phyloP scores from a whole-genome alignment of 768 basidiomycete species.

The Leccinum rimulosum region DNA sequence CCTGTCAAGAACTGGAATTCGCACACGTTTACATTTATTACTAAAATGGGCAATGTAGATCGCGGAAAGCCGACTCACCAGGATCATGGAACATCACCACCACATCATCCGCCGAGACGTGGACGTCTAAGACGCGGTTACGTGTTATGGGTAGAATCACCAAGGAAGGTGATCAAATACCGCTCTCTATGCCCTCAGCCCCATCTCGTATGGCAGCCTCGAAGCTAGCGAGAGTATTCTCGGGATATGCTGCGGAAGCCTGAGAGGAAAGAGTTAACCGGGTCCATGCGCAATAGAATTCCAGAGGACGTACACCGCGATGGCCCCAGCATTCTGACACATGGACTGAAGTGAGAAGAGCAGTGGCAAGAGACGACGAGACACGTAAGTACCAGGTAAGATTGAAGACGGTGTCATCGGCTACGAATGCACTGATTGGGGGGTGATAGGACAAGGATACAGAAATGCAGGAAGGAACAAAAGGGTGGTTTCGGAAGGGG shows the following conservation, averaged over 20 bases:
- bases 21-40: slow-evolving; percentile 25
- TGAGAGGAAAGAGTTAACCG: slow-evolving; percentile 32
- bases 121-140: slow-evolving; percentile 72
- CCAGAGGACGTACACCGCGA: slow-evolving; percentile 53
- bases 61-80: slow-evolving; percentile 39
- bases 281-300: slow-evolving; percentile 19
- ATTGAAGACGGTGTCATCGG: slow-evolving; percentile 20
- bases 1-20: slow-evolving; percentile 56
- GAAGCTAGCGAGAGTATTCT: slow-evolving; percentile 95
- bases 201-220: slow-evolving; percentile 94
- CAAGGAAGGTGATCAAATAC: slow-evolving; percentile 55
- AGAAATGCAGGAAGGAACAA: not conserved
- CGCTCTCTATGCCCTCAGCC: slow-evolving; percentile 95
- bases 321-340: slow-evolving; percentile 76
- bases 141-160: slow-evolving; percentile 46
- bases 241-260: slow-evolving; percentile 85
- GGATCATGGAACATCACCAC: slow-evolving; percentile 98
- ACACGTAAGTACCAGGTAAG: slow-evolving; percentile 27
- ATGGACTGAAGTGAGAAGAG: not conserved
- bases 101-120: slow-evolving; percentile 83
- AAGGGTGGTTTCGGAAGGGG: not conserved
- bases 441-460: not conserved
- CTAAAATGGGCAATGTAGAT: slow-evolving; percentile 23
- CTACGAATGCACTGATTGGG: slow-evolving; percentile 5
- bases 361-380: not conserved